phyloP scores from a whole-genome alignment of 2,329 filamentous ascomycete genomes.

The Apiospora malaysiana region DNA sequence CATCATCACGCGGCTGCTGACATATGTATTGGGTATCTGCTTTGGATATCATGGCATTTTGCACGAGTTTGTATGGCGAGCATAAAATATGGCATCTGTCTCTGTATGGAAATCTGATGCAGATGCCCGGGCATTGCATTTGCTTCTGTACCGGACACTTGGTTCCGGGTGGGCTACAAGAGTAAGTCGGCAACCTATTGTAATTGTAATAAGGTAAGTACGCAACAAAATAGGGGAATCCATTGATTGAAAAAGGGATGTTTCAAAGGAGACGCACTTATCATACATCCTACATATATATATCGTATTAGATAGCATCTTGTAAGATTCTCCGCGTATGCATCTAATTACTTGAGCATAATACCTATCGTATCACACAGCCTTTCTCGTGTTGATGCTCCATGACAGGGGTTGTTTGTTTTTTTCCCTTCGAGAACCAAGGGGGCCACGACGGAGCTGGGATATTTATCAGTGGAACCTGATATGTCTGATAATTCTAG shows the following conservation, averaged over 20 bases:
- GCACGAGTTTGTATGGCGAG: background rate
- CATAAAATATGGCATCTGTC: background rate
- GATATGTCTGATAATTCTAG: background rate
- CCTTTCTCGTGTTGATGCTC: constrained; percentile 1
- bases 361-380: no score
- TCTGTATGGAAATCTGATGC: background rate
- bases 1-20: no score
- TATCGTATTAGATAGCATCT: background rate
- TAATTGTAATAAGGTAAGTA: no score
- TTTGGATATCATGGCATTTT: background rate
- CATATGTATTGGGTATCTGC: background rate
- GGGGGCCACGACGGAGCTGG: background rate
- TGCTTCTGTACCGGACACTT: constrained; percentile 6
- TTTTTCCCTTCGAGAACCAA: constrained; percentile 8
- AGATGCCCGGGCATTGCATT: background rate
- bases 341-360: background rate
- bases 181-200: background rate
- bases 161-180: background rate
- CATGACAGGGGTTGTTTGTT: background rate
- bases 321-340: background rate
- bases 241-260: background rate
- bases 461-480: constrained; percentile 15
- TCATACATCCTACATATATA: background rate
- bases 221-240: background rate
- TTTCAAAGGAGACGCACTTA: background rate